A percentile compares a stretch with the other conserved stretches of the same genome.
These are phyloP conservation scores for Rhytidiadelphus loreus DNA, from an alignment of 225 moss, liverwort and hornwort genomes.

Conservation along the genomic window DNA sequence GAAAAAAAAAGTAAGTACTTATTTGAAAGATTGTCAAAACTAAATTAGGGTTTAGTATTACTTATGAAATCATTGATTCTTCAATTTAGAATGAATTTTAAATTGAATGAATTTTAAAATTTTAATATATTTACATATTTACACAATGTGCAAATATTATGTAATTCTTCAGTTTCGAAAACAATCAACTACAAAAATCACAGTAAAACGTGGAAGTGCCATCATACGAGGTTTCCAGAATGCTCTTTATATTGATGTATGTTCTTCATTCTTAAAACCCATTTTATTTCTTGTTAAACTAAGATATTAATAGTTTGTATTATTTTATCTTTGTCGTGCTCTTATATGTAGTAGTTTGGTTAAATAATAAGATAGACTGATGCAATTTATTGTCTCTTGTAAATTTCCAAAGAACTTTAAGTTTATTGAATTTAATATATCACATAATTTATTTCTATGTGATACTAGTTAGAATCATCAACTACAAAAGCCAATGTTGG, in stretches of 20 bases:
- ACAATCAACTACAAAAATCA: neutral
- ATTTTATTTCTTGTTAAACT: too few relatives aligned
- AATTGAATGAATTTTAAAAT: neutral
- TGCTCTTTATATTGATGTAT: neutral
- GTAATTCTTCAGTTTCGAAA: neutral
- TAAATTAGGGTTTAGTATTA: neutral
- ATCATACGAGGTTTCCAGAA: neutral
- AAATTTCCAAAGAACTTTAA: too few relatives aligned
- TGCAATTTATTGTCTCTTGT: too few relatives aligned
- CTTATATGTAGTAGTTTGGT: neutral
- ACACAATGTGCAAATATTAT: too few relatives aligned
- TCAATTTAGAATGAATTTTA: too few relatives aligned
- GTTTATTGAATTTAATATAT: neutral
- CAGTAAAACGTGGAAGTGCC: neutral
- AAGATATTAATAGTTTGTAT: neutral
- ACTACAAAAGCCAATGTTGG: conserved; percentile 17
- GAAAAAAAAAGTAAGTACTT: neutral
- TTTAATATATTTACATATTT: too few relatives aligned
- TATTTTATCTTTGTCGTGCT: neutral
- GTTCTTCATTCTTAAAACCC: neutral
- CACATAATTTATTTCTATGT: neutral
- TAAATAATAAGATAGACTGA: neutral
- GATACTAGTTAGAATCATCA: neutral
- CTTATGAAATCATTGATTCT: too few relatives aligned
- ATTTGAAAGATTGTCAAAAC: neutral